phyloP scores from a whole-genome alignment of 164 flowering plant genomes.

The Piper longum region DNA sequence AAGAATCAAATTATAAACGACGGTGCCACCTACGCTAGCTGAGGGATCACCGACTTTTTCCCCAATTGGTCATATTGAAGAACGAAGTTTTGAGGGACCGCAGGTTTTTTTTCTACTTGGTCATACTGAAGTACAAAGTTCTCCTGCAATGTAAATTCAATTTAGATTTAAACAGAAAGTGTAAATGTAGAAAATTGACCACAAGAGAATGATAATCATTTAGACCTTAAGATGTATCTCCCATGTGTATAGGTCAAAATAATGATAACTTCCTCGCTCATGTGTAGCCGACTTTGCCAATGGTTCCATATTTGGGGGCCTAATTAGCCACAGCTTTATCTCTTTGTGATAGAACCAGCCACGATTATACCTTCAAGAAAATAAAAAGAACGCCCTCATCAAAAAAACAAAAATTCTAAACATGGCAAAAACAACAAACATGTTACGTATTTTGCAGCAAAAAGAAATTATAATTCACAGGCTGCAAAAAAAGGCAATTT shows the following conservation, averaged over 20 bases:
- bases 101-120: slow-evolving; percentile 25
- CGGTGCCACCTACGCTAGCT: slow-evolving; percentile 2
- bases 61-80: no score
- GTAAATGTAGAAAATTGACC: not conserved
- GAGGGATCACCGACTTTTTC: no score
- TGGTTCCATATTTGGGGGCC: slow-evolving; percentile 19
- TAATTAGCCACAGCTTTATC: slow-evolving; percentile 20
- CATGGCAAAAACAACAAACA: no score
- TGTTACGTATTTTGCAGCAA: no score
- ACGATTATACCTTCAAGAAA: slow-evolving; percentile 16
- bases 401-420: no score
- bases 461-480: no score
- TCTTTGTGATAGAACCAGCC: slow-evolving; percentile 37
- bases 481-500: no score
- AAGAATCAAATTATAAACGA: slow-evolving; percentile 4
- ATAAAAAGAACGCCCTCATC: no score
- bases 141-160: slow-evolving; percentile 17
- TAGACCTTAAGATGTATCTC: slow-evolving; percentile 28
- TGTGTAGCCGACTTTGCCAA: slow-evolving; percentile 20
- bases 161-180: not conserved
- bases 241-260: slow-evolving; percentile 31
- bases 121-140: slow-evolving; percentile 28
- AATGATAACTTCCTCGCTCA: slow-evolving; percentile 31
- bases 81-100: slow-evolving; percentile 9
- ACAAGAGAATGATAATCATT: not conserved